Evolutionary conservation across 257 asterid species (phyloP).

Genomic region (Avicennia marina): DNA sequence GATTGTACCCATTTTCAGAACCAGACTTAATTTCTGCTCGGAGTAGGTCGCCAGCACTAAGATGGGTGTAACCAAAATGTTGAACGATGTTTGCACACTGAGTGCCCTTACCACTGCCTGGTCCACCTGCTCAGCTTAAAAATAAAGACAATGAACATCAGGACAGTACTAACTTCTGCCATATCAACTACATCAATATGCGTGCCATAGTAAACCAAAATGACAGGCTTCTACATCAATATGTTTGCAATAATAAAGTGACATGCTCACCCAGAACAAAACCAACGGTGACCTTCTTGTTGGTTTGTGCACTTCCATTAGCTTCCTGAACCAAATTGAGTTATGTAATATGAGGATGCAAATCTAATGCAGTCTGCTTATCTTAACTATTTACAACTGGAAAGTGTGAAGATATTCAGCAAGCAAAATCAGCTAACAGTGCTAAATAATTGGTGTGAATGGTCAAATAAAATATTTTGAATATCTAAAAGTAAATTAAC

Average conservation of each 20-base stretch:
- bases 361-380: not conserved
- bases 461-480: not conserved
- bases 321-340: not conserved
- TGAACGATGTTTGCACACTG: conserved; percentile 77
- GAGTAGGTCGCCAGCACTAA: conserved; percentile 96
- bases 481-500: not conserved
- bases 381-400: not conserved
- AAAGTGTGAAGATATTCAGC: not conserved
- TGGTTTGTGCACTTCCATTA: not conserved
- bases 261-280: conserved; percentile 47
- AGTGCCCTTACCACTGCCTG: conserved; percentile 98
- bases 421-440: not conserved
- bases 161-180: not conserved
- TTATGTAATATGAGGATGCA: not conserved
- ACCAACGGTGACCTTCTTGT: not conserved
- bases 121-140: conserved; percentile 66
- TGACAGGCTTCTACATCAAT: too few relatives aligned
- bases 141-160: not conserved
- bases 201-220: not conserved
- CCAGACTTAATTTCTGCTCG: conserved; percentile 77
- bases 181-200: not conserved
- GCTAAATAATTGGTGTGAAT: not conserved
- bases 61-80: conserved; percentile 82
- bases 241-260: not conserved
- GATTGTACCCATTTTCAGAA: conserved; percentile 49